Conservation (phyloP, 78 protist genomes). For the Dictyostelium discoideum region DNA sequence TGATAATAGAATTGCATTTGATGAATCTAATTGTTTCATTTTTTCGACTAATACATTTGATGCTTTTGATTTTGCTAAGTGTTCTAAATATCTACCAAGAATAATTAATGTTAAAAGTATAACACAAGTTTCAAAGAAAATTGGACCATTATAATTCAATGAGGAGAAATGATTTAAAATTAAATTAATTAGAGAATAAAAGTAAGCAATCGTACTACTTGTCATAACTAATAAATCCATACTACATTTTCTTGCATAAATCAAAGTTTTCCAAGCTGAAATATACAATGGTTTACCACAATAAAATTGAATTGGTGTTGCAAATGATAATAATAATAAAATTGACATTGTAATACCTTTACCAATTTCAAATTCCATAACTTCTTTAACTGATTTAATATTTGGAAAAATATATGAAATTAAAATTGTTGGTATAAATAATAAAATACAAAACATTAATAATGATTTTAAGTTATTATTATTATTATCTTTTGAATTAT, state of each 20-base stretch:
- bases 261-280: constrained; percentile 42
- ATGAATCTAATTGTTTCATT: constrained; percentile 79
- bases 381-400: neutral
- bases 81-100: constrained; percentile 92
- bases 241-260: constrained; percentile 25
- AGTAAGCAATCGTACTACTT: constrained; percentile 81
- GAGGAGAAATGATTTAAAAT: neutral
- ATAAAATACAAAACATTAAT: neutral
- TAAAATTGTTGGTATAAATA: constrained; percentile 33
- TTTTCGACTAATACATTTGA: constrained; percentile 75
- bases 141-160: neutral
- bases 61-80: constrained; percentile 92
- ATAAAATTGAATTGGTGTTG: constrained; percentile 81
- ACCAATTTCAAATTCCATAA: neutral
- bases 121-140: constrained; percentile 77
- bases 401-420: constrained; percentile 12
- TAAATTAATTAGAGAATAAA: constrained; percentile 76
- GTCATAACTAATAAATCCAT: constrained; percentile 88
- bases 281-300: constrained; percentile 79
- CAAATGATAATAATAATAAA: constrained; percentile 5
- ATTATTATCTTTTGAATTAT: neutral
- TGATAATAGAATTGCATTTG: constrained; percentile 36
- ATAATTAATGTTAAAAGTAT: constrained; percentile 90
- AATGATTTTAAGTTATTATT: neutral
- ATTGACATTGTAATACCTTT: neutral